A percentile compares a stretch with the other conserved stretches of the same genome.
phyloP scores from a whole-genome alignment of 2,329 filamentous ascomycete species.

The Botrytis squamosa region DNA sequence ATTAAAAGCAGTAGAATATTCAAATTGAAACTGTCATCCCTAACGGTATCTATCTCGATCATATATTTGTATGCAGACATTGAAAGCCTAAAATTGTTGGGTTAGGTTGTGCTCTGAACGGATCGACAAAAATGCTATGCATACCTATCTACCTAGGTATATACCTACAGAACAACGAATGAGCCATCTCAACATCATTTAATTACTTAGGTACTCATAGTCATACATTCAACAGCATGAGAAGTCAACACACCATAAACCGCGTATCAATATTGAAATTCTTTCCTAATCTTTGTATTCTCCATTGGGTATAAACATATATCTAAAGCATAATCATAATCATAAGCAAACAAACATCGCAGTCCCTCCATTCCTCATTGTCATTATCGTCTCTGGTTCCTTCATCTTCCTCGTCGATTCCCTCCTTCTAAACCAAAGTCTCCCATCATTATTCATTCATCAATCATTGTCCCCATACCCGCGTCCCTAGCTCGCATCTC shows the following conservation, averaged over 20 bases:
- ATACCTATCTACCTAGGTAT: too few species aligned
- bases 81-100: background rate
- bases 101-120: background rate
- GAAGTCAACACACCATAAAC: rapidly evolving
- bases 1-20: background rate
- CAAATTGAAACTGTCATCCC: background rate
- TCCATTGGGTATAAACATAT: slow-evolving; percentile 16
- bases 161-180: too few species aligned
- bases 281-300: slow-evolving; percentile 5
- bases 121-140: background rate
- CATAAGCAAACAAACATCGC: slow-evolving; percentile 6
- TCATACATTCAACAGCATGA: too few species aligned
- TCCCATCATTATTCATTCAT: background rate
- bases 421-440: background rate
- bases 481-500: too few species aligned
- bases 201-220: too few species aligned
- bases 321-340: background rate
- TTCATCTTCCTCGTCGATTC: background rate
- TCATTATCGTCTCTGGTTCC: background rate
- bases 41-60: background rate
- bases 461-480: background rate
- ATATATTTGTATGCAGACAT: background rate
- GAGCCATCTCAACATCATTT: background rate
- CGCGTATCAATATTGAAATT: background rate
- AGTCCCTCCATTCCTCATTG: background rate